Percentiles rank a stretch among this genome's conserved stretches.
These are phyloP conservation scores for Septoria linicola DNA, from an alignment of 2,329 filamentous ascomycete genomes.

Conservation along the genomic window DNA sequence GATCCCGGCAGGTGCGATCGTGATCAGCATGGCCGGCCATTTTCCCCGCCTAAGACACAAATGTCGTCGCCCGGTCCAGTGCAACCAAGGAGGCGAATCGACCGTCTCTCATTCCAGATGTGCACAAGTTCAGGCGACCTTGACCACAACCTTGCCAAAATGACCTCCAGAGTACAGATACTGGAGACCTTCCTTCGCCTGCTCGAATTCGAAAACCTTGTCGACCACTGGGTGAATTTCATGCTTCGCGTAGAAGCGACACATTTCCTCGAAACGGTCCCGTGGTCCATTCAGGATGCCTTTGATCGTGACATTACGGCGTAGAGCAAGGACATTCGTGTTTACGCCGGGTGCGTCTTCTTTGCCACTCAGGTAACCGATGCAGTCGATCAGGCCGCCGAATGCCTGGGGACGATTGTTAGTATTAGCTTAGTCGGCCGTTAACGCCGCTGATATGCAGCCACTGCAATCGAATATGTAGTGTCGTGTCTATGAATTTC, in stretches of 20 bases:
- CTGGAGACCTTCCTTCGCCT: slow-evolving; percentile 38
- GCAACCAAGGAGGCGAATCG: too few species aligned
- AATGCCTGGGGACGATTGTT: slow-evolving; percentile 28
- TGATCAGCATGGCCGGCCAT: too few species aligned
- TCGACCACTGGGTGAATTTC: slow-evolving; percentile 45
- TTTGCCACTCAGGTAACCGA: slow-evolving; percentile 52
- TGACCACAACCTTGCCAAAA: slow-evolving; percentile 41
- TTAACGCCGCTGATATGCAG: too few species aligned
- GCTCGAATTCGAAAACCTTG: slow-evolving; percentile 41
- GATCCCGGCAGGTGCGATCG: neutral
- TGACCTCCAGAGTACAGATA: slow-evolving; percentile 41
- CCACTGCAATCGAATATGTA: too few species aligned
- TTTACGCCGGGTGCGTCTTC: slow-evolving; percentile 57
- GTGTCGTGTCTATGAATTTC: too few species aligned
- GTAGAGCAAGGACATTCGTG: slow-evolving; percentile 57
- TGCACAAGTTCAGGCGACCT: slow-evolving; percentile 23
- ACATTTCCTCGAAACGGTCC: slow-evolving; percentile 51
- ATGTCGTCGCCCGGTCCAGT: too few species aligned
- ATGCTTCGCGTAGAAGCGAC: slow-evolving; percentile 44
- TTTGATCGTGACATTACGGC: slow-evolving; percentile 54
- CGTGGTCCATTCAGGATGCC: slow-evolving; percentile 59
- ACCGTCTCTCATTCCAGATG: neutral
- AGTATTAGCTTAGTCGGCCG: too few species aligned
- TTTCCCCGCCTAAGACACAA: too few species aligned
- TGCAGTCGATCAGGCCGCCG: slow-evolving; percentile 43